Percentiles rank a stretch among this genome's conserved stretches.
phyloP scores from a whole-genome alignment of 129 eudicot genomes.

The Lactuca sativa region DNA sequence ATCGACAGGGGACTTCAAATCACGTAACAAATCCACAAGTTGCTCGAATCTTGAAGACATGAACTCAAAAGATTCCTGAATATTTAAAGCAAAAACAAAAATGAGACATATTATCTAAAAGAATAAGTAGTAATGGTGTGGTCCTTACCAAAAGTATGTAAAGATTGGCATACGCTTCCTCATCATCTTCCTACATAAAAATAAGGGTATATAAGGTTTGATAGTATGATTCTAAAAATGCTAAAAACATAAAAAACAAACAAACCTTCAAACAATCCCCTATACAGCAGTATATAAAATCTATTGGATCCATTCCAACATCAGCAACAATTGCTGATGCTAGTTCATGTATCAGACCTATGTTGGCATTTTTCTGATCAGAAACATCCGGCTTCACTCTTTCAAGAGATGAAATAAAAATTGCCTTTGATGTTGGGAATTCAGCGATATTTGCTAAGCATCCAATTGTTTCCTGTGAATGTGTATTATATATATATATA shows the following conservation, averaged over 20 bases:
- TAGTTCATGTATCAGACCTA: conserved; percentile 58
- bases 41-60: conserved; percentile 57
- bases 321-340: conserved; percentile 71
- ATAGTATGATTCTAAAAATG: conserved; percentile 5
- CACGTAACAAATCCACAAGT: conserved; percentile 66
- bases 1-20: conserved; percentile 59
- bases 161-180: conserved; percentile 65
- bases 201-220: not conserved
- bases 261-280: conserved; percentile 72
- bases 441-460: conserved; percentile 72
- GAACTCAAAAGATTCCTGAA: conserved; percentile 73
- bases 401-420: conserved; percentile 56
- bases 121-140: not conserved
- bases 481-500: conserved; percentile 5
- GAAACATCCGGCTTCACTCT: conserved; percentile 34
- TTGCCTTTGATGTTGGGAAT: conserved; percentile 43
- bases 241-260: not conserved
- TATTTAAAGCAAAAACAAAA: conserved; percentile 15
- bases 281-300: conserved; percentile 50
- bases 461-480: conserved; percentile 61
- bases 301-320: conserved; percentile 57
- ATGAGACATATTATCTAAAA: not conserved
- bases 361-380: conserved; percentile 11
- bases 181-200: conserved; percentile 57
- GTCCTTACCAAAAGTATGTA: conserved; percentile 61